phyloP scores from a whole-genome alignment of 208 protist genomes.

The Trypanosoma cruzi region DNA sequence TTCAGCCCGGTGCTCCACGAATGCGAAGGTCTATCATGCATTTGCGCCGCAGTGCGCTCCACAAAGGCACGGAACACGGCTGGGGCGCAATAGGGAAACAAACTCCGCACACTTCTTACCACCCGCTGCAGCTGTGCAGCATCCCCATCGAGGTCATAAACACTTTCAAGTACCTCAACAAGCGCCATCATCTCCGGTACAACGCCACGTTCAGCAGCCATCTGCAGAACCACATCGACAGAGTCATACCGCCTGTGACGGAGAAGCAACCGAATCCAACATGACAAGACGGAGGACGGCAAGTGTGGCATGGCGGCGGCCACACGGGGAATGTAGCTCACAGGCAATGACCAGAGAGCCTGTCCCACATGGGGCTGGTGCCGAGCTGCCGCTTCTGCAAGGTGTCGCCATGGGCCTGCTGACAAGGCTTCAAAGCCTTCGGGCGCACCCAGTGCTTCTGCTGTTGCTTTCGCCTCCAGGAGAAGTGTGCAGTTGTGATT shows the following conservation, averaged over 20 bases:
- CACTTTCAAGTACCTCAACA: constrained; percentile 51
- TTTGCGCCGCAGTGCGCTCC: constrained; percentile 33
- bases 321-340: not conserved
- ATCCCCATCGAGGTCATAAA: constrained; percentile 16
- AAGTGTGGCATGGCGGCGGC: constrained; percentile 25
- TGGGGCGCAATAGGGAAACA: constrained; percentile 35
- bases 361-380: not conserved
- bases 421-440: not conserved
- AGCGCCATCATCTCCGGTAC: constrained; percentile 53
- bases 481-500: constrained; percentile 5
- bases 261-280: constrained; percentile 27
- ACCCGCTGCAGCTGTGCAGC: constrained; percentile 17
- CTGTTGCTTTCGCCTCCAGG: constrained; percentile 9
- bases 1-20: constrained; percentile 30
- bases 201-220: constrained; percentile 29
- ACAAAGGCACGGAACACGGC: constrained; percentile 68
- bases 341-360: not conserved
- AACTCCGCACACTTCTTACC: constrained; percentile 28
- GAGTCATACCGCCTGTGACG: constrained; percentile 15
- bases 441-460: not conserved
- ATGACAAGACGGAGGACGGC: constrained; percentile 18
- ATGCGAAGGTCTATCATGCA: not conserved
- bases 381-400: not conserved
- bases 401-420: constrained; percentile 6
- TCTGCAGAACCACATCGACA: constrained; percentile 15